These are phyloP conservation scores for Fusarium hostae DNA, from an alignment of 2,329 filamentous ascomycete genomes.

Conservation along the genomic window DNA sequence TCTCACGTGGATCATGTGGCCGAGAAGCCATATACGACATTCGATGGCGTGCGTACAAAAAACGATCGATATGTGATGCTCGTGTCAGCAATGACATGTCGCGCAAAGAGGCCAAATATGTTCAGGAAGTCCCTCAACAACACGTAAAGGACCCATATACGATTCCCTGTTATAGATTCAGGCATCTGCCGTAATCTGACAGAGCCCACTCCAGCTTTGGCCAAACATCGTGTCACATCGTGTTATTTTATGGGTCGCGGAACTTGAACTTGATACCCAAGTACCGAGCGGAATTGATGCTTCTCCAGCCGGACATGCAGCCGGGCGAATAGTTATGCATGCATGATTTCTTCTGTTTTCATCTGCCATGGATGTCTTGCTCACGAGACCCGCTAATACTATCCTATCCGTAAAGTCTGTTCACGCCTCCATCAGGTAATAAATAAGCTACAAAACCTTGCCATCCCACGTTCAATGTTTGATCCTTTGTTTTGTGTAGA, in stretches of 20 bases:
- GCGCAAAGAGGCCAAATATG: background rate
- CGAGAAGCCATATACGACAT: background rate
- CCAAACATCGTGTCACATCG: conserved; percentile 10
- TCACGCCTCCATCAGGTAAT: background rate
- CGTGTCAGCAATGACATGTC: background rate
- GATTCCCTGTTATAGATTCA: conserved; percentile 21
- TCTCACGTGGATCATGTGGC: conserved; percentile 7
- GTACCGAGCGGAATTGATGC: conserved; percentile 1
- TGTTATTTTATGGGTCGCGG: conserved; percentile 18
- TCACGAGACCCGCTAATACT: background rate
- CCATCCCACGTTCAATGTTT: background rate
- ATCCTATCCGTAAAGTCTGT: background rate
- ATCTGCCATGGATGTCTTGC: background rate
- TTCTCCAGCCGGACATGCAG: background rate
- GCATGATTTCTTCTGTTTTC: background rate
- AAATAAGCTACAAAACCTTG: background rate
- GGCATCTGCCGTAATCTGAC: conserved; percentile 21
- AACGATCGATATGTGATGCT: background rate
- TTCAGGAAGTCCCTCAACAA: conserved; percentile 2
- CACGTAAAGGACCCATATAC: conserved; percentile 12
- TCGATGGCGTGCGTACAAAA: background rate
- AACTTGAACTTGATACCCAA: background rate
- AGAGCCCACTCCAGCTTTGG: conserved; percentile 14
- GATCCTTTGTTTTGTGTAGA: background rate
- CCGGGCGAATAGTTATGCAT: background rate